Evolutionary conservation across 331 rosid species (phyloP), one percentile per base, ranked within the genome.

Genomic region (Prunus yedoensis): DNA sequence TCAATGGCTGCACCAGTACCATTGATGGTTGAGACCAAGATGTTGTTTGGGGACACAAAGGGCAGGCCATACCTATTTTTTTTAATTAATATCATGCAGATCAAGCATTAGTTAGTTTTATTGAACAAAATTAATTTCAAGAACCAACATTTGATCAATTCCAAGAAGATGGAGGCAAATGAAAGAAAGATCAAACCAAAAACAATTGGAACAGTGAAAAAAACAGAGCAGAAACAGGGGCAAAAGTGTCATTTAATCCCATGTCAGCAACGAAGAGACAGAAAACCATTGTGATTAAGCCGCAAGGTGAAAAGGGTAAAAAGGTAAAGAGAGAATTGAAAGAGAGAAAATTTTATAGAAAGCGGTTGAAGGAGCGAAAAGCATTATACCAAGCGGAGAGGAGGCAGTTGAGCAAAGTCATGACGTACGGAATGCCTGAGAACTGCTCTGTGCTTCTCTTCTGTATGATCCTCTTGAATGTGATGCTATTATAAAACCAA

Each of bases 381-480:
- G 17, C 13, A 70, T 59, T 17, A 7, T 83, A 91, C 99, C 99
- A 95, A 27, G 97, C 92, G 0, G 97, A 89, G 65, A 95, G 97
- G 46, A 95, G 96, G 78, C 93, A 88, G 69, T 95, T 95, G 64
- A 95, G 92, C 73, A 88, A 53, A 59, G 97, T 90, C 99, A 95
- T 95, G 15, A 81, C 92, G 62, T 95, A 95, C 14, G 99, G 99
- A 85, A 95, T 59, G 81, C 99, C 97, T 1, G 99, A 95, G 76
- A 95, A 95, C 28, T 85, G 78, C 83, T 95, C 97, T 35, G 97
- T 92, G 30, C 86, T 78, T 68, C 46, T 88, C 62, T 86, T 84
- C 81, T 12, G 32, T 20, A 95, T 10, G 70, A 95, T 82, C 75
- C 99, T 88, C 90, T 73, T 88, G 84, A 92, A 95, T 46, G 99